Conservation (phyloP, 208 protist genomes). For the Wallacemonas sp. region DNA sequence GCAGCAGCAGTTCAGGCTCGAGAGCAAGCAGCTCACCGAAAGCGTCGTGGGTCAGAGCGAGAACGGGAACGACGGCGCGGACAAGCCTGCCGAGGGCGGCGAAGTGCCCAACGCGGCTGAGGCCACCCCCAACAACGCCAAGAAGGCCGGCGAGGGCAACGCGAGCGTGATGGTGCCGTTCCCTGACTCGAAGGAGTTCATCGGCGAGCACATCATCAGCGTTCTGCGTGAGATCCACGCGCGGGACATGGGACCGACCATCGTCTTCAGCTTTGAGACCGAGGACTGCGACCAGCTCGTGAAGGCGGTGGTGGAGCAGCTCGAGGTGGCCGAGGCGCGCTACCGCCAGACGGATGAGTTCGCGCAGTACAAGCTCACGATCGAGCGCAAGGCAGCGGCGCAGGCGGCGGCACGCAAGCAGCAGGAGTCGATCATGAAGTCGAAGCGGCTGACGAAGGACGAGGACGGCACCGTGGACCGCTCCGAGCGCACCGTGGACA, state of each 20-base stretch:
- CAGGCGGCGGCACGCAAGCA: conserved; percentile 59
- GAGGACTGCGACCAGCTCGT: conserved; percentile 88
- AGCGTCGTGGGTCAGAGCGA: not conserved
- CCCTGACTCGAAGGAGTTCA: conserved; percentile 84
- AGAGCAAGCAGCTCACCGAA: conserved; percentile 9
- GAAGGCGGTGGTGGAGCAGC: conserved; percentile 67
- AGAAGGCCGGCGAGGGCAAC: not conserved
- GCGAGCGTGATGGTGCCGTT: conserved; percentile 30
- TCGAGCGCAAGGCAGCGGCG: conserved; percentile 67
- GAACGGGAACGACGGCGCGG: not conserved
- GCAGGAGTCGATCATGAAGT: conserved; percentile 77
- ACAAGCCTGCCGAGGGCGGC: not conserved
- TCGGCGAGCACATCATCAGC: conserved; percentile 78
- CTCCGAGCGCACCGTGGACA: conserved; percentile 48
- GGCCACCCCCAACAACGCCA: not conserved
- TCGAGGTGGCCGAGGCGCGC: conserved; percentile 75
- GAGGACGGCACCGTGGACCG: conserved; percentile 73
- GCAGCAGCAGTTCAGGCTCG: conserved; percentile 24
- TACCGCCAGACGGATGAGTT: conserved; percentile 91
- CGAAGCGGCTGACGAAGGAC: conserved; percentile 69
- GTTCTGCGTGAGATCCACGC: conserved; percentile 89
- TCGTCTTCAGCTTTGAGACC: conserved; percentile 93
- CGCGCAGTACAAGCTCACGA: conserved; percentile 58
- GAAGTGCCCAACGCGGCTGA: not conserved
- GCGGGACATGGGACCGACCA: conserved; percentile 85